A percentile compares a stretch with the other conserved stretches of the same genome.
These are phyloP conservation scores for Syncephalis plumigaleata DNA, from an alignment of 371 early-diverging fungal genomes.

Conservation along the genomic window DNA sequence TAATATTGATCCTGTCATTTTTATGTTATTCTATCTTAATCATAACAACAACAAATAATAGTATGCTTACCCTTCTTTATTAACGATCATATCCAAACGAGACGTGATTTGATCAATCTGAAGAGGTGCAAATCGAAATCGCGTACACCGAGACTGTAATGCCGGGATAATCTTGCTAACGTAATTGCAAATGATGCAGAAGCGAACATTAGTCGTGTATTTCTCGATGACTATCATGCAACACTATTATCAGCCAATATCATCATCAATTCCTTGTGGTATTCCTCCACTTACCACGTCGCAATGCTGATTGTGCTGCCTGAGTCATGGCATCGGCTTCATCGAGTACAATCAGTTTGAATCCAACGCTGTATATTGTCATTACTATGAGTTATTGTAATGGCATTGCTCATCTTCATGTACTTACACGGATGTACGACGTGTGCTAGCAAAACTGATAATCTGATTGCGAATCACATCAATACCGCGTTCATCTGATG, in stretches of 20 bases:
- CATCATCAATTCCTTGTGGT: too few species aligned
- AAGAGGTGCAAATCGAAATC: slow-evolving; percentile 94
- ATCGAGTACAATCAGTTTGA: slow-evolving; percentile 94
- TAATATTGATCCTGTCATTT: slow-evolving; percentile 59
- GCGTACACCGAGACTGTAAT: slow-evolving; percentile 94
- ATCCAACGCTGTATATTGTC: slow-evolving; percentile 28
- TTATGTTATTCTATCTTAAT: too few species aligned
- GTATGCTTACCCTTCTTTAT: slow-evolving; percentile 39
- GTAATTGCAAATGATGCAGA: slow-evolving; percentile 98
- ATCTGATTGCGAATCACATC: slow-evolving; percentile 98
- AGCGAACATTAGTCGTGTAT: slow-evolving; percentile 91
- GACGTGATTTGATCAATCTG: slow-evolving; percentile 48
- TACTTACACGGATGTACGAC: slow-evolving; percentile 20
- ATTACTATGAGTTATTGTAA: neutral
- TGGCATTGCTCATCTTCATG: slow-evolving; percentile 22
- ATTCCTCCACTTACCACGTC: slow-evolving; percentile 75
- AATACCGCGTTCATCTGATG: slow-evolving; percentile 99
- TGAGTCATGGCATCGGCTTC: slow-evolving; percentile 98
- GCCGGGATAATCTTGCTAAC: slow-evolving; percentile 97
- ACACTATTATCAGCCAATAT: neutral
- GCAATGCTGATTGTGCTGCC: slow-evolving; percentile 89
- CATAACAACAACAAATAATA: too few species aligned
- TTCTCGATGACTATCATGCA: slow-evolving; percentile 83
- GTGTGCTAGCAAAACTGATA: slow-evolving; percentile 92
- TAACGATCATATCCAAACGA: slow-evolving; percentile 54